These are phyloP conservation scores for Isoetes engelmannii DNA, from an alignment of 83 land plant species.

Conservation along the genomic window DNA sequence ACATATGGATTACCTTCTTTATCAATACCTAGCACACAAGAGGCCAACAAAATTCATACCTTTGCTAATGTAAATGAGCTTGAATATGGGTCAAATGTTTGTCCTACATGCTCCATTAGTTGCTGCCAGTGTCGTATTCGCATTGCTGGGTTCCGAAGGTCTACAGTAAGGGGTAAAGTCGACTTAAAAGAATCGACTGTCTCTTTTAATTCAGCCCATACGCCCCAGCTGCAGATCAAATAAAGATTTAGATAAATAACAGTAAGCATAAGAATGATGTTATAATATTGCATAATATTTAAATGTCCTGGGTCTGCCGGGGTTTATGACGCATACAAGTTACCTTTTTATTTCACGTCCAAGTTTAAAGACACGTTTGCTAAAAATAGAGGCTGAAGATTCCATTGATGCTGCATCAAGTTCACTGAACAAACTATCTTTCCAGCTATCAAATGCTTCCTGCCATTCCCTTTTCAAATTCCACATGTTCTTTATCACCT, in stretches of 20 bases:
- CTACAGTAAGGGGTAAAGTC: slow-evolving; percentile 33
- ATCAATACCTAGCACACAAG: neutral
- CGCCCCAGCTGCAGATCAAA: slow-evolving; percentile 26
- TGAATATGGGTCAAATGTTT: slow-evolving; percentile 30
- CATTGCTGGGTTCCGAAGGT: slow-evolving; percentile 35
- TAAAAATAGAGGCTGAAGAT: slow-evolving; percentile 28
- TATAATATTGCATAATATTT: neutral
- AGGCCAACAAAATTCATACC: slow-evolving; percentile 13
- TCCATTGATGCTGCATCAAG: slow-evolving; percentile 34
- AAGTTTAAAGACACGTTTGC: slow-evolving; percentile 33
- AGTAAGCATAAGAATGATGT: no score
- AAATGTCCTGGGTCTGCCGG: neutral
- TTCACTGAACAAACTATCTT: slow-evolving; percentile 34
- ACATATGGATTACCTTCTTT: neutral
- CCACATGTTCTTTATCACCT: slow-evolving; percentile 31
- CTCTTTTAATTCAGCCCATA: slow-evolving; percentile 30
- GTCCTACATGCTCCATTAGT: slow-evolving; percentile 33
- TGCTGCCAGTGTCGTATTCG: slow-evolving; percentile 32
- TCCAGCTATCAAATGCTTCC: slow-evolving; percentile 36
- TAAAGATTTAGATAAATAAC: neutral
- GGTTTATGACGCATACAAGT: slow-evolving; percentile 6
- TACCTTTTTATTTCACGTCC: slow-evolving; percentile 34
- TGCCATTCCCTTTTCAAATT: slow-evolving; percentile 31
- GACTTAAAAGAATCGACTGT: slow-evolving; percentile 34
- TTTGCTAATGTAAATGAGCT: slow-evolving; percentile 30